These are phyloP conservation scores for Parmelia sp. DNA, from an alignment of 495 filamentous ascomycete genomes.

Conservation along the genomic window DNA sequence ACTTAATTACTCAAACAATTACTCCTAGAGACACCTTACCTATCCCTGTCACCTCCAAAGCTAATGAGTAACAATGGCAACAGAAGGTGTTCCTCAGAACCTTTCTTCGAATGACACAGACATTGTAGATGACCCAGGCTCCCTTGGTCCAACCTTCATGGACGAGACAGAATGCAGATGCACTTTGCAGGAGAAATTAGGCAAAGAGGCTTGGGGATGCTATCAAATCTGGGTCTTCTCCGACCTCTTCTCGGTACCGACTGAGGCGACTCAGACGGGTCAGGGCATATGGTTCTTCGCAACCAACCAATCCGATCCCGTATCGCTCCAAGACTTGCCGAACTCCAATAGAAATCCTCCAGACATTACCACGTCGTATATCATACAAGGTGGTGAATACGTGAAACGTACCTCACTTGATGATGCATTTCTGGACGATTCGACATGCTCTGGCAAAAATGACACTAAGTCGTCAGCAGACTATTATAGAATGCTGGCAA, in stretches of 20 bases:
- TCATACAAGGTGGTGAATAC: background rate
- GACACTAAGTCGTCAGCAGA: constrained; percentile 3
- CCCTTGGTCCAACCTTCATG: constrained; percentile 37
- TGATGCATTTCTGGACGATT: background rate
- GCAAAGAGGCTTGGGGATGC: constrained; percentile 33
- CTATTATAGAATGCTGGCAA: constrained; percentile 16
- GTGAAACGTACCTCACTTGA: background rate
- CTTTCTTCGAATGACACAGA: background rate
- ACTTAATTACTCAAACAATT: background rate
- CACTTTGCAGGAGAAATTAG: constrained; percentile 25
- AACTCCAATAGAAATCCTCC: constrained; percentile 32
- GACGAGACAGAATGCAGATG: constrained; percentile 38
- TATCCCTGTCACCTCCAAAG: background rate
- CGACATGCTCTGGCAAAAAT: constrained; percentile 7
- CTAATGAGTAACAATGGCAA: background rate
- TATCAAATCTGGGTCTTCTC: constrained; percentile 34
- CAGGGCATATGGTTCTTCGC: constrained; percentile 40
- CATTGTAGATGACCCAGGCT: too few species aligned
- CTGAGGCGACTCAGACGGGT: too few species aligned
- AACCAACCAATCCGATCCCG: constrained; percentile 15
- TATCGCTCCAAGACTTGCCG: constrained; percentile 27
- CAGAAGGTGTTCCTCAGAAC: background rate
- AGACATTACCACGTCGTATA: constrained; percentile 13
- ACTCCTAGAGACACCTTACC: background rate
- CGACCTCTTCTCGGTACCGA: constrained; percentile 25